Evolutionary conservation across 768 basidiomycete species (phyloP).

Genomic region (Suillus weaverae): DNA sequence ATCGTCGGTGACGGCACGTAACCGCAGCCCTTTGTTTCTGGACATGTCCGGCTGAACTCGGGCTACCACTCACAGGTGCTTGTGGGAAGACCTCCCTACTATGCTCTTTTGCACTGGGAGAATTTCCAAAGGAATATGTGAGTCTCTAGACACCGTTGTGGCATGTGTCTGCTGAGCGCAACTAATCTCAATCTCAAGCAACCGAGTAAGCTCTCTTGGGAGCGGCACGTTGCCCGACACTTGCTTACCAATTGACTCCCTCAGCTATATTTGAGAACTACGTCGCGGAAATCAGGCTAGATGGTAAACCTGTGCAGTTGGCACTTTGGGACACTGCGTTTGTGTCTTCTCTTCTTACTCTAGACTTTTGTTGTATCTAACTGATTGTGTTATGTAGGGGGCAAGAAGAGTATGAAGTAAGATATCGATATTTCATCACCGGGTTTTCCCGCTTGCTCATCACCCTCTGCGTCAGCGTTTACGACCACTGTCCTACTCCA

Average conservation of each 20-base stretch:
- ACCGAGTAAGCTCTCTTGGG: slow-evolving; percentile 41
- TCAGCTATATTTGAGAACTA: slow-evolving; percentile 97
- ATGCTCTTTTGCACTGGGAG: slow-evolving; percentile 89
- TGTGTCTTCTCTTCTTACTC: slow-evolving; percentile 34
- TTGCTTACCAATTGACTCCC: slow-evolving; percentile 5
- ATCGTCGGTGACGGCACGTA: slow-evolving; percentile 93
- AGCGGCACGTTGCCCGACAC: slow-evolving; percentile 1
- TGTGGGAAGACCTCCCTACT: slow-evolving; percentile 95
- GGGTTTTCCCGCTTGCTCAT: slow-evolving; percentile 5
- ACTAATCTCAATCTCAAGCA: slow-evolving; percentile 34
- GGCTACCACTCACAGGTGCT: slow-evolving; percentile 58
- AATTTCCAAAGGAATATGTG: slow-evolving; percentile 96
- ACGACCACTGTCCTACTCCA: slow-evolving; percentile 95
- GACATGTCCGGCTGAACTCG: slow-evolving; percentile 12
- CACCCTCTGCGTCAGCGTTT: slow-evolving; percentile 58
- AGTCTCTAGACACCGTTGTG: slow-evolving; percentile 34
- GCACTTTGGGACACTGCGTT: slow-evolving; percentile 99
- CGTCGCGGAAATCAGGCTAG: slow-evolving; percentile 96
- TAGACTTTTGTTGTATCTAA: slow-evolving; percentile 5
- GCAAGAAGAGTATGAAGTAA: slow-evolving; percentile 97
- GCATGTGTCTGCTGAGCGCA: slow-evolving; percentile 2
- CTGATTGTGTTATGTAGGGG: slow-evolving; percentile 54
- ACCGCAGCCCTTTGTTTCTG: slow-evolving; percentile 5
- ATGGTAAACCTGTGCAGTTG: slow-evolving; percentile 96
- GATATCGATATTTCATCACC: neutral